These are phyloP conservation scores for Lachnellula subtilissima DNA, from an alignment of 2,329 filamentous ascomycete species.

Conservation along the genomic window DNA sequence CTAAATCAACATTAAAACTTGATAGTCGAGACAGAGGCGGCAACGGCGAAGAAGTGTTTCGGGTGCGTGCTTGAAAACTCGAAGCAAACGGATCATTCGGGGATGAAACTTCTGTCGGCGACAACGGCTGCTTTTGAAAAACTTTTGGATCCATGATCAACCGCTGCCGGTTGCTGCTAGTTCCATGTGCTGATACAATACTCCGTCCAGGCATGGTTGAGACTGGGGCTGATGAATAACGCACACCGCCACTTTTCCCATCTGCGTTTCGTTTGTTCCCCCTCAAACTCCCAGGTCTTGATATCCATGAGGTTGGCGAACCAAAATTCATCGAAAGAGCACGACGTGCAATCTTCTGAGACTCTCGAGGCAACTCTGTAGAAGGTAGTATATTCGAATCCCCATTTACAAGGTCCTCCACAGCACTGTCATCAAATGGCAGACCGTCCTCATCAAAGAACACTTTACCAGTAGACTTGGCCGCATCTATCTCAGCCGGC, in stretches of 20 bases:
- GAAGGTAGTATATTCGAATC: constrained; percentile 21
- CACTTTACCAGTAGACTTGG: constrained; percentile 5
- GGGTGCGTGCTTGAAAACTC: constrained; percentile 20
- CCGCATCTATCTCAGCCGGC: constrained; percentile 24
- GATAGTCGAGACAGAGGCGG: constrained; percentile 51
- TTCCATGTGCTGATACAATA: constrained; percentile 23
- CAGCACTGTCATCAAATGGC: constrained; percentile 19
- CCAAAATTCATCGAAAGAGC: constrained; percentile 58
- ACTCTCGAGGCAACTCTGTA: constrained; percentile 32
- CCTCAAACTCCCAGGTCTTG: constrained; percentile 52
- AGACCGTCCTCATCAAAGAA: constrained; percentile 25
- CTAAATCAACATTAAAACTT: constrained; percentile 50
- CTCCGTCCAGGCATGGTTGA: constrained; percentile 26
- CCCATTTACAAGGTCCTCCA: constrained; percentile 16
- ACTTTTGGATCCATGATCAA: constrained; percentile 23
- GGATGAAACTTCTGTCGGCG: constrained; percentile 14
- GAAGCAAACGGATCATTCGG: constrained; percentile 23
- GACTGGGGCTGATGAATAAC: constrained; percentile 52
- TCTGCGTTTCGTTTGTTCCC: constrained; percentile 48
- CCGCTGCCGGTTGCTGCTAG: constrained; percentile 13
- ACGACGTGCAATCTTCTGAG: constrained; percentile 43
- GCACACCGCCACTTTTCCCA: constrained; percentile 40
- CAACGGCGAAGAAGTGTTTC: constrained; percentile 51
- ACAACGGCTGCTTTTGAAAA: constrained; percentile 17
- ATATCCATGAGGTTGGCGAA: constrained; percentile 52